These are phyloP conservation scores for Starmerella gropengiesseri DNA, from an alignment of 805 yeast species.

Conservation along the genomic window DNA sequence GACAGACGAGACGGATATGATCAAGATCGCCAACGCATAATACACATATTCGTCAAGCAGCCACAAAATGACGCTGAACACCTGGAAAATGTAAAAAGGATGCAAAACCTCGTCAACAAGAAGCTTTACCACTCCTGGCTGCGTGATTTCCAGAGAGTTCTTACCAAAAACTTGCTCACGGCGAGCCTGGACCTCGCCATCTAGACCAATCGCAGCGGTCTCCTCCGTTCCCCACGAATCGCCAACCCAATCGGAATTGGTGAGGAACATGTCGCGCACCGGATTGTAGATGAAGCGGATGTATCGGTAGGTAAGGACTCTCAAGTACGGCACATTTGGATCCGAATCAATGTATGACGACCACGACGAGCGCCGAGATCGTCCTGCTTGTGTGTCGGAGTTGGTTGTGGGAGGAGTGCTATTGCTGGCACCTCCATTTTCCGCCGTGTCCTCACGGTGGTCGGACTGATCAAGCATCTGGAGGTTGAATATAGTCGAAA, in stretches of 20 bases:
- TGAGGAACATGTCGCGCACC: slow-evolving; percentile 68
- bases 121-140: slow-evolving; percentile 53
- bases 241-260: slow-evolving; percentile 83
- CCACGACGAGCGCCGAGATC: slow-evolving; percentile 2
- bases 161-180: slow-evolving; percentile 64
- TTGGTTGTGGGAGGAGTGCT: background rate
- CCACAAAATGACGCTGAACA: slow-evolving; percentile 87
- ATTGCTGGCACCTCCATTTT: background rate
- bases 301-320: slow-evolving; percentile 71
- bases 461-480: slow-evolving; percentile 12
- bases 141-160: slow-evolving; percentile 65
- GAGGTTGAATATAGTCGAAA: slow-evolving; percentile 52
- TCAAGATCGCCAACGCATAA: slow-evolving; percentile 83
- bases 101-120: slow-evolving; percentile 81
- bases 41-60: slow-evolving; percentile 83
- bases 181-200: slow-evolving; percentile 56
- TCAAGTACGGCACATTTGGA: slow-evolving; percentile 59
- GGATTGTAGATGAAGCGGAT: slow-evolving; percentile 77
- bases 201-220: slow-evolving; percentile 49
- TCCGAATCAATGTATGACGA: slow-evolving; percentile 35
- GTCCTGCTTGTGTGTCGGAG: background rate
- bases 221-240: slow-evolving; percentile 56
- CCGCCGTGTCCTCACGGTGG: background rate
- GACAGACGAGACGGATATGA: slow-evolving; percentile 75
- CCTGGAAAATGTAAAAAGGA: slow-evolving; percentile 91